Conservation (phyloP, 2,329 filamentous ascomycete species). For the Aspergillus nomiae region DNA sequence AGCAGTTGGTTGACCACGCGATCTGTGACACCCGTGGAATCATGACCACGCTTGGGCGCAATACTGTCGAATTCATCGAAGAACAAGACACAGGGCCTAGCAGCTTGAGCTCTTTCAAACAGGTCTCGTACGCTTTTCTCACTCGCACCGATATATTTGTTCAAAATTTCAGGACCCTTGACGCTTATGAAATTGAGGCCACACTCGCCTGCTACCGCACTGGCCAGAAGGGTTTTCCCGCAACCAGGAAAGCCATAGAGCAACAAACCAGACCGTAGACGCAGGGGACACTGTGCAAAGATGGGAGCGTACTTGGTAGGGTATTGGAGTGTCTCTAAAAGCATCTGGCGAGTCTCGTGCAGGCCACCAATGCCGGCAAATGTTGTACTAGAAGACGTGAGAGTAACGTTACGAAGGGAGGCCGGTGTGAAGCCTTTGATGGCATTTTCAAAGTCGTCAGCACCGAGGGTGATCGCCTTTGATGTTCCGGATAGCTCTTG, state of each 20-base stretch:
- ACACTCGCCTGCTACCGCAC: constrained; percentile 95
- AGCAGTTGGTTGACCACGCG: constrained; percentile 97
- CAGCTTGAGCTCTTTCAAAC: constrained; percentile 86
- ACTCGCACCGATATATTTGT: constrained; percentile 98
- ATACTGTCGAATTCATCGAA: constrained; percentile 99
- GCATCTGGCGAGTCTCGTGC: constrained; percentile 79
- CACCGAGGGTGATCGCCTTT: constrained; percentile 64
- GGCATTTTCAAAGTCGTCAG: constrained; percentile 78
- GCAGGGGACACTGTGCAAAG: constrained; percentile 91
- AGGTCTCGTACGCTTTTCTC: constrained; percentile 95
- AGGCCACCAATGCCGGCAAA: constrained; percentile 92
- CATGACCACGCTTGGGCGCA: constrained; percentile 93
- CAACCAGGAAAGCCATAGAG: constrained; percentile 95
- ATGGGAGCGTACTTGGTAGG: constrained; percentile 98
- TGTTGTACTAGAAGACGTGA: constrained; percentile 89
- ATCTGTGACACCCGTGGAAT: constrained; percentile 97
- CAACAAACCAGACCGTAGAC: constrained; percentile 88
- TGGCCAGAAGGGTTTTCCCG: constrained; percentile 93
- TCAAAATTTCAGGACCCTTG: constrained; percentile 96
- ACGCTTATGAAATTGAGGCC: constrained; percentile 98
- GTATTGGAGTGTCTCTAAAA: constrained; percentile 93
- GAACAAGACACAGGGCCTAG: constrained; percentile 91
- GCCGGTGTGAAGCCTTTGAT: constrained; percentile 92
- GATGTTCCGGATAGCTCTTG: constrained; percentile 53
- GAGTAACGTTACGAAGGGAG: constrained; percentile 87